These are phyloP conservation scores for Pseudodiploospora longispora DNA, from an alignment of 2,329 filamentous ascomycete species.

Conservation along the genomic window DNA sequence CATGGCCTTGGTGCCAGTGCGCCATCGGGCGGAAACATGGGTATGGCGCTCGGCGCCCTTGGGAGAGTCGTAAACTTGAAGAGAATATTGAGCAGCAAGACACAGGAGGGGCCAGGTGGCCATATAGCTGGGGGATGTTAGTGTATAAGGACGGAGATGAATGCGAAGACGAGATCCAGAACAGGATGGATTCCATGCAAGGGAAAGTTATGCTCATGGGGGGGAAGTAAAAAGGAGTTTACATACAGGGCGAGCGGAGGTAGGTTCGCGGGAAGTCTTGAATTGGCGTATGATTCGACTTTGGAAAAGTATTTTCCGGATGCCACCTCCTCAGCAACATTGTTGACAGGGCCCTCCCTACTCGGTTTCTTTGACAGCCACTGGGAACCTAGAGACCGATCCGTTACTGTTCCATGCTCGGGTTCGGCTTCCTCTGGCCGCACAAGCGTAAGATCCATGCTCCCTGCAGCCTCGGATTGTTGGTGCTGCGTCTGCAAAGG, in stretches of 20 bases:
- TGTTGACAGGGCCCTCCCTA: slow-evolving; percentile 14
- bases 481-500: slow-evolving; percentile 4
- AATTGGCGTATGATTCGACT: slow-evolving; percentile 71
- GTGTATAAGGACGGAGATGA: not conserved
- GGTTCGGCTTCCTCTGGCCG: slow-evolving; percentile 10
- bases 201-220: not conserved
- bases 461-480: not conserved
- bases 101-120: slow-evolving; percentile 70
- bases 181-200: not conserved
- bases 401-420: slow-evolving; percentile 1
- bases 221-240: slow-evolving; percentile 14
- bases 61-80: slow-evolving; percentile 63
- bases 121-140: slow-evolving; percentile 48
- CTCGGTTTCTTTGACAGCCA: not conserved
- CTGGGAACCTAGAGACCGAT: not conserved
- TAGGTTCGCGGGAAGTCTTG: slow-evolving; percentile 59
- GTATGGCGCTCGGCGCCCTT: slow-evolving; percentile 52
- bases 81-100: slow-evolving; percentile 70
- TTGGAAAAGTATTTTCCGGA: slow-evolving; percentile 62
- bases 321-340: slow-evolving; percentile 15
- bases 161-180: not conserved
- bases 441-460: slow-evolving; percentile 7
- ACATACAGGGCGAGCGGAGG: slow-evolving; percentile 57
- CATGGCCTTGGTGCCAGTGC: slow-evolving; percentile 74
- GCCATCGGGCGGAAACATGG: slow-evolving; percentile 64